Evolutionary conservation across 768 basidiomycete genomes (phyloP).

Genomic region (Phylloporus scabripes): DNA sequence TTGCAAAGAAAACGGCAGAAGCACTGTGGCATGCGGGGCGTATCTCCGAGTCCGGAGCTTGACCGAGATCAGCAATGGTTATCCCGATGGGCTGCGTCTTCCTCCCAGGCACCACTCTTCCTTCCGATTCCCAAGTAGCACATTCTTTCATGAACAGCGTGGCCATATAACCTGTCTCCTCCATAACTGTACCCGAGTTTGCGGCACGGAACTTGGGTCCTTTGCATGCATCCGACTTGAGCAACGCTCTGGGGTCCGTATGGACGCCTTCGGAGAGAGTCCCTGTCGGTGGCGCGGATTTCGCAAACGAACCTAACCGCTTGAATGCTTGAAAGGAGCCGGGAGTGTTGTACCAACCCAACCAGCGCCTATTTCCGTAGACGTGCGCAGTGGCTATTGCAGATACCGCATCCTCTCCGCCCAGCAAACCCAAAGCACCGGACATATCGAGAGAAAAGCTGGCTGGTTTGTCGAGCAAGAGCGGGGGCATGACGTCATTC

Average conservation of each 20-base stretch:
- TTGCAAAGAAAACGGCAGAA: constrained; percentile 8
- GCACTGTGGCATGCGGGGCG: neutral
- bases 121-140: constrained; percentile 5
- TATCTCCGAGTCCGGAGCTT: constrained; percentile 7
- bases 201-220: constrained; percentile 72
- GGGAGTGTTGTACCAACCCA: constrained; percentile 34
- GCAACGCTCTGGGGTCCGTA: constrained; percentile 16
- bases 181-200: constrained; percentile 48
- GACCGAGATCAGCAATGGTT: constrained; percentile 9
- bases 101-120: constrained; percentile 7
- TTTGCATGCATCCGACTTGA: constrained; percentile 10
- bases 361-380: constrained; percentile 20
- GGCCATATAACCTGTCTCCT: constrained; percentile 48
- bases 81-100: constrained; percentile 4
- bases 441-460: constrained; percentile 17
- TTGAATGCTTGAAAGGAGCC: constrained; percentile 27
- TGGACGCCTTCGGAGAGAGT: neutral
- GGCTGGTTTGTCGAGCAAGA: constrained; percentile 2
- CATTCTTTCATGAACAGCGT: constrained; percentile 38
- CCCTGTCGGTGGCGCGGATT: constrained; percentile 5
- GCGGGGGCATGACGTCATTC: neutral
- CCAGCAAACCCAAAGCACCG: constrained; percentile 24
- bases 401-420: constrained; percentile 30
- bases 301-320: constrained; percentile 17
- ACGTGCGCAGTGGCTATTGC: constrained; percentile 28